A percentile compares a stretch with the other conserved stretches of the same genome.
phyloP scores from a whole-genome alignment of 2,329 filamentous ascomycete genomes.

The Cladobotryum mycophilum region DNA sequence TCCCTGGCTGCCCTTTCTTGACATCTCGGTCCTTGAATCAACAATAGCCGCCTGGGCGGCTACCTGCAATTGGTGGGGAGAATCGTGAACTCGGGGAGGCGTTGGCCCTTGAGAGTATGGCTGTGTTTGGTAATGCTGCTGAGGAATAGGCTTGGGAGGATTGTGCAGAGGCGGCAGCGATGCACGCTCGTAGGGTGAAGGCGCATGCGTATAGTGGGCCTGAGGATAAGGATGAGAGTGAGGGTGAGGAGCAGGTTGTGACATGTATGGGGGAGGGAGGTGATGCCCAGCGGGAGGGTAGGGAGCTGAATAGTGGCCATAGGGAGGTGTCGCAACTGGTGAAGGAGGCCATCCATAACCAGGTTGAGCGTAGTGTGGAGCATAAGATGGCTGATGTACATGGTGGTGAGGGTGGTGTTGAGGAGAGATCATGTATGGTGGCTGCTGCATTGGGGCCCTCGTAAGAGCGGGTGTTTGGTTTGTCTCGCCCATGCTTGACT shows the following conservation, averaged over 20 bases:
- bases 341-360: conserved; percentile 51
- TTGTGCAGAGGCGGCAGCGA: conserved; percentile 32
- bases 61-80: conserved; percentile 38
- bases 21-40: conserved; percentile 30
- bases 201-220: conserved; percentile 19
- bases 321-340: conserved; percentile 49
- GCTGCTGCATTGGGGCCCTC: conserved; percentile 58
- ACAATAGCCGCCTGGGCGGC: conserved; percentile 37
- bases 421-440: conserved; percentile 32
- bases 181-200: conserved; percentile 26
- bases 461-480: conserved; percentile 76
- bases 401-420: conserved; percentile 27
- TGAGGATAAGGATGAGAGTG: conserved; percentile 23
- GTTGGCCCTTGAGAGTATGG: conserved; percentile 29
- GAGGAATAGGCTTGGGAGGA: conserved; percentile 20
- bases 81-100: conserved; percentile 31
- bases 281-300: conserved; percentile 28
- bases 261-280: conserved; percentile 22
- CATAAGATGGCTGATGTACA: conserved; percentile 26
- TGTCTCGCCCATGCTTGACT: conserved; percentile 84
- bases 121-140: conserved; percentile 27
- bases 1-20: conserved; percentile 34
- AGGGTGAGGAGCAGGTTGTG: conserved; percentile 22
- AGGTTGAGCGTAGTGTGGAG: conserved; percentile 36
- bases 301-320: conserved; percentile 37